Base-by-base conservation (phyloP, 306 rosid species). In the Castanea mollissima region DNA sequence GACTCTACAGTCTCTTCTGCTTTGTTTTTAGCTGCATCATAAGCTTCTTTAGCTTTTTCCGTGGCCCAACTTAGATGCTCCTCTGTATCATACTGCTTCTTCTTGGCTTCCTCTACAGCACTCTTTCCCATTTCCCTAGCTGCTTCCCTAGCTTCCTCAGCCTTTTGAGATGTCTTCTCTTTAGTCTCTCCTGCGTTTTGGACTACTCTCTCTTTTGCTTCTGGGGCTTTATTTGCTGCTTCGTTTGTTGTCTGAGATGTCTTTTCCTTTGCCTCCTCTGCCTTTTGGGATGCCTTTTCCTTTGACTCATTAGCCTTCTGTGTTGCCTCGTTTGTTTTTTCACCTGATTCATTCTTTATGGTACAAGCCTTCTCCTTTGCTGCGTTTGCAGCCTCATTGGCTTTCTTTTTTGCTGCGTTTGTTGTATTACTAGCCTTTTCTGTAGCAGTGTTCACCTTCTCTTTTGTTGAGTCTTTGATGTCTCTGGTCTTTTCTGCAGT, bases 401-500 rank as follows among this genome's bases (percentile, higher is more conserved):
- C 78, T 68, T 85, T 87, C 69, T 86, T 89, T 34, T 74, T 76
- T 5, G 93, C 86, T 1, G 80, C 74, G 1, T 82, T 81, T 38
- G 51, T 57, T 13, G 5, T 49, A 1, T 71, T 35, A 2, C 59
- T 1, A 1, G 75, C 60, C 34, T 51, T 72, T 41, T 54, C 63
- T 25, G 76, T 55, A n/a, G 76, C 76, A 51, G 41, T 8, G 7
- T 52, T 19, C 34, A 34, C 58, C 34, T 20, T 78, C 76, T 78
- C 86, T 1, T 54, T 29, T 13, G 74, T 49, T 2, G 76, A 52
- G 16, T 77, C 78, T 77, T 80, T 85, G 70, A 78, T 65, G 3
- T 86, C 77, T 71, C 80, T 85, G 0, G 83, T 89, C 81, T 88
- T 87, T 6, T 87, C 91, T 14, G 87, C 81, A 20, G 77, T 63